Conservation (phyloP, 306 rosid genomes). For the Pueraria montana region DNA sequence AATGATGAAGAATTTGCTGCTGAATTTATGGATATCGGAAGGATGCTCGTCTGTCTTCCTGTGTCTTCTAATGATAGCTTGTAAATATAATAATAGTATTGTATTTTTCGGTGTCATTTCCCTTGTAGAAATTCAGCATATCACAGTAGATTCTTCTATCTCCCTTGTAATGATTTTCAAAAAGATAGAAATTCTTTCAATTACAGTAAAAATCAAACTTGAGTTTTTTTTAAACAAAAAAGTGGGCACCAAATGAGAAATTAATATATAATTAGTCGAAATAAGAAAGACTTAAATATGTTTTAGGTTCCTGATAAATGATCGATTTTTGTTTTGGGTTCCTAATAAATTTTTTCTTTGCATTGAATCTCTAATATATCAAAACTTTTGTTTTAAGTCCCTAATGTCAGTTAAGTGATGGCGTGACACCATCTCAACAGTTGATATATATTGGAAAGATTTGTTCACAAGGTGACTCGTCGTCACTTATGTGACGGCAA, state of each 20-base stretch:
- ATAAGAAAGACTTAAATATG: too few species aligned
- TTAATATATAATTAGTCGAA: not conserved
- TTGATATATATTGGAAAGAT: too few species aligned
- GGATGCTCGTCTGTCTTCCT: conserved; percentile 42
- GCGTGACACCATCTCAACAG: too few species aligned
- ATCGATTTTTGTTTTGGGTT: too few species aligned
- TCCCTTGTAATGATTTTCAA: not conserved
- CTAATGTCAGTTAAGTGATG: too few species aligned
- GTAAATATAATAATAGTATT: conserved; percentile 45
- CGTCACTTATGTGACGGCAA: too few species aligned
- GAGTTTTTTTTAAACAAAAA: not conserved
- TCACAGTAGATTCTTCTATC: not conserved
- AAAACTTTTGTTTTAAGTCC: too few species aligned
- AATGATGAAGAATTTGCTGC: conserved; percentile 85
- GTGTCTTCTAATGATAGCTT: conserved; percentile 27
- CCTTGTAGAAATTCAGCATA: conserved; percentile 28
- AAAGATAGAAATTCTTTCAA: not conserved
- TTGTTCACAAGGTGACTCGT: too few species aligned
- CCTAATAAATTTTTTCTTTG: too few species aligned
- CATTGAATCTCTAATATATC: too few species aligned
- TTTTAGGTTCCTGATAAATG: too few species aligned
- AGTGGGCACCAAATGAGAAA: not conserved
- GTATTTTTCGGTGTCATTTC: conserved; percentile 15
- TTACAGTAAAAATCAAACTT: not conserved
- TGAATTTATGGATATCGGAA: conserved; percentile 56